Evolutionary conservation across 352 stramenopile species (phyloP), one percentile per base, ranked within the genome.

Genomic region (Phytophthora brassicae): DNA sequence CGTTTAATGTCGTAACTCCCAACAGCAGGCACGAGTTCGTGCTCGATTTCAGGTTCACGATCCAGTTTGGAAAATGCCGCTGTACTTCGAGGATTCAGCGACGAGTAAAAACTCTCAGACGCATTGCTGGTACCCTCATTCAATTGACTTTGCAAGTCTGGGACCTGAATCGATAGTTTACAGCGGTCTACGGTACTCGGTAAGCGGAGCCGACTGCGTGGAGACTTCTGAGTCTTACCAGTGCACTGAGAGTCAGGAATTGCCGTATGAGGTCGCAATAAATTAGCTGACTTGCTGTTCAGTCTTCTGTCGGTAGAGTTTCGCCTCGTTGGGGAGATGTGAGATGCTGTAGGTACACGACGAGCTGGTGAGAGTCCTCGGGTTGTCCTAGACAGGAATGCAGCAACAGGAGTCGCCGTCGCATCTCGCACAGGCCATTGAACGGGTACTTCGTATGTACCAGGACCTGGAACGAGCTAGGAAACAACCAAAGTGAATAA

Each of bases 381-480:
- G 6, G n/a, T 42, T 16, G 64, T 68, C 26, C 24, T 52, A 1
- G 71, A 83, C 1, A 74, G 41, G 62, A 81, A 86, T 16, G 36
- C 63, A 4, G 74, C 59, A 0, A 61, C 70, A 3, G 65, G 71
- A 17, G 45, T 55, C 11, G 69, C 54, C 0, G 50, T 62, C 14
- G 64, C 36, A 41, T 69, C 41, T 55, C 48, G 35, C 28, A 38
- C 28, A 16, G 50, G 39, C 74, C 78, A 86, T 12, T 48, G 43
- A 7, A 70, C 52, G 1, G 42, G 52, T 2, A 72, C 50, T 35
- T 89, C 71, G 56, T 90, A 90, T 7, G 81, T 52, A 5, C 81
- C 79, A 26, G 79, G 81, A 0, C 81, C 77, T 28, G 81, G 79
- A 0, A 73, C 56, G 33, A 72, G 68, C 80, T 87, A 56, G 6